Conservation (phyloP, 306 rosid genomes). For the Glycine latifolia region DNA sequence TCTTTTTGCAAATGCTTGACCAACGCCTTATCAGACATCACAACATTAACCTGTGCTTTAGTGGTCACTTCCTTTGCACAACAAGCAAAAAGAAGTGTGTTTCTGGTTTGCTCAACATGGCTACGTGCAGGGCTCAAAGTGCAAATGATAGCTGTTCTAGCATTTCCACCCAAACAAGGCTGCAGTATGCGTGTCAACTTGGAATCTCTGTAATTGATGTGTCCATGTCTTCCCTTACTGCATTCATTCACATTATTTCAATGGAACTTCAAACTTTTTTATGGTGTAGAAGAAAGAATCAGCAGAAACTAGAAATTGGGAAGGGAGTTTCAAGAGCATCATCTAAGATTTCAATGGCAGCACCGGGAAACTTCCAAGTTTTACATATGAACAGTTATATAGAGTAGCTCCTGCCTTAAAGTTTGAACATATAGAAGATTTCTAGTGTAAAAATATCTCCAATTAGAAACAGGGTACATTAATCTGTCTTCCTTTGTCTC, state of each 20-base stretch:
- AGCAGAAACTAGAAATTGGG: constrained; percentile 8
- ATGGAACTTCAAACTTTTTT: background rate
- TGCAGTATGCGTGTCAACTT: constrained; percentile 96
- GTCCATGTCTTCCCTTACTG: constrained; percentile 95
- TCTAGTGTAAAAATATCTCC: background rate
- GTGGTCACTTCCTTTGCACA: constrained; percentile 98
- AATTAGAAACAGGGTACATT: background rate
- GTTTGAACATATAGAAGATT: constrained; percentile 23
- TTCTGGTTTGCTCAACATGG: constrained; percentile 98
- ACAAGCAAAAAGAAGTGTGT: constrained; percentile 97
- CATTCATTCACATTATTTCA: constrained; percentile 49
- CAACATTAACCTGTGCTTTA: constrained; percentile 97
- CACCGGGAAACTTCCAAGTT: constrained; percentile 3
- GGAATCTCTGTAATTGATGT: constrained; percentile 96
- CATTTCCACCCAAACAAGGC: constrained; percentile 98
- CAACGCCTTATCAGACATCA: constrained; percentile 97
- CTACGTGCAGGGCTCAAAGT: constrained; percentile 96
- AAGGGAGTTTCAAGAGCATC: constrained; percentile 21
- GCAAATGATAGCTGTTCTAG: constrained; percentile 98
- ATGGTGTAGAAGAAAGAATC: constrained; percentile 34
- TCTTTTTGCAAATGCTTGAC: constrained; percentile 97
- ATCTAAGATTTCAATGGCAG: constrained; percentile 1
- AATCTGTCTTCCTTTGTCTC: too few relatives aligned
- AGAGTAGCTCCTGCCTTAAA: constrained; percentile 9
- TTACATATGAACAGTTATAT: constrained; percentile 13